A percentile compares a stretch with the other conserved stretches of the same genome.
phyloP scores from a whole-genome alignment of 2,329 filamentous ascomycete genomes.

The Ophiostoma novo-ulmi region DNA sequence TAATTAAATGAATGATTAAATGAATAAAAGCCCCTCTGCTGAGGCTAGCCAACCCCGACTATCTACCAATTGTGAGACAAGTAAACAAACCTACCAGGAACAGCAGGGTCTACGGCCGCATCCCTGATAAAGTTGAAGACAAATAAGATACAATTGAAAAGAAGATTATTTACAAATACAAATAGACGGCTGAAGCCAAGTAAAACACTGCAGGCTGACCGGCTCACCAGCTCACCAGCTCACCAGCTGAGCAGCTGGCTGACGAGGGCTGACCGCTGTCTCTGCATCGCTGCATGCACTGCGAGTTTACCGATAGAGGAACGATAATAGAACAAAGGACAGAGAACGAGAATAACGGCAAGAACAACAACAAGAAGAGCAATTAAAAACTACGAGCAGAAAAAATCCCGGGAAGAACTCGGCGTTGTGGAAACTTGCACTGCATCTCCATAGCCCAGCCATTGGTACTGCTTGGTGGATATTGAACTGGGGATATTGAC shows the following conservation, averaged over 20 bases:
- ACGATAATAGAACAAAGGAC: no score
- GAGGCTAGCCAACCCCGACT: conserved; percentile 1
- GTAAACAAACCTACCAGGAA: background rate
- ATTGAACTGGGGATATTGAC: background rate
- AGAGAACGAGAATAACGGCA: background rate
- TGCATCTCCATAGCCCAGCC: background rate
- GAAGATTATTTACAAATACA: background rate
- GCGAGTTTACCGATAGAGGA: background rate
- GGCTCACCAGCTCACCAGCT: background rate
- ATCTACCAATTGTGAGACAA: background rate
- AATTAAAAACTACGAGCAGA: background rate
- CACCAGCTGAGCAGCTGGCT: background rate
- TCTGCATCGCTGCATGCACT: background rate
- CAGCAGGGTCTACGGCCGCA: background rate
- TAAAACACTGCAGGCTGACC: background rate
- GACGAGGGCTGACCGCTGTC: background rate
- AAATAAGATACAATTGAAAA: background rate
- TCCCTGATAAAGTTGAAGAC: background rate
- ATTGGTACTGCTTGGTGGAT: background rate
- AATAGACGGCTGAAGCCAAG: background rate
- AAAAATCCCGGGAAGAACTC: background rate
- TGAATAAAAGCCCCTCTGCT: background rate
- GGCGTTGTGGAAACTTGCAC: background rate
- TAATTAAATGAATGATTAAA: no score
- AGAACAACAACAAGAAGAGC: background rate